Evolutionary conservation across 768 basidiomycete genomes (phyloP).

Genomic region (Amanita pallidorosea): DNA sequence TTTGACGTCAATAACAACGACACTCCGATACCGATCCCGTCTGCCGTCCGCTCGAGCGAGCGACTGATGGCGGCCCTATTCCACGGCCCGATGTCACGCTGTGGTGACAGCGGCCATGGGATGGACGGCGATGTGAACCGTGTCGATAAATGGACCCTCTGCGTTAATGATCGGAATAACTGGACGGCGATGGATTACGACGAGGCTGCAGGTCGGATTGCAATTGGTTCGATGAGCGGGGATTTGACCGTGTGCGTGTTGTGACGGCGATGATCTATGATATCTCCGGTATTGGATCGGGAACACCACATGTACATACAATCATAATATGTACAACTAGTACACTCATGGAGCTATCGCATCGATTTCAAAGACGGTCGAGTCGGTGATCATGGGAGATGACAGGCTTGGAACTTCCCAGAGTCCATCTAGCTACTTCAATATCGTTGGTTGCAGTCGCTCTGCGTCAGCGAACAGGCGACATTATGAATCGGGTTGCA

Average conservation of each 20-base stretch:
- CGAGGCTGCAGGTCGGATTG: constrained; percentile 43
- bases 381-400: no score
- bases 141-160: constrained; percentile 22
- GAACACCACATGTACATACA: no score
- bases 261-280: constrained; percentile 3
- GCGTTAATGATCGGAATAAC: constrained; percentile 21
- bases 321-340: background rate
- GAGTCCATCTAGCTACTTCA: no score
- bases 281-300: background rate
- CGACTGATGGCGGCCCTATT: constrained; percentile 1
- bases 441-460: no score
- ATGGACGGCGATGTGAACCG: background rate
- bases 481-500: no score
- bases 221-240: constrained; percentile 40
- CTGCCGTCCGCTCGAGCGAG: background rate
- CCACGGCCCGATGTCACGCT: background rate
- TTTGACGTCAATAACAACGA: constrained; percentile 7
- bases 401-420: no score
- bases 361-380: no score
- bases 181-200: constrained; percentile 59
- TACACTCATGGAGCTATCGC: background rate
- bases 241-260: constrained; percentile 30
- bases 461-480: no score
- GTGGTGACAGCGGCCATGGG: background rate
- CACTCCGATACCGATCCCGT: constrained; percentile 12